These are phyloP conservation scores for Kickxella alabastrina DNA, from an alignment of 192 early-diverging fungal genomes.

Conservation along the genomic window DNA sequence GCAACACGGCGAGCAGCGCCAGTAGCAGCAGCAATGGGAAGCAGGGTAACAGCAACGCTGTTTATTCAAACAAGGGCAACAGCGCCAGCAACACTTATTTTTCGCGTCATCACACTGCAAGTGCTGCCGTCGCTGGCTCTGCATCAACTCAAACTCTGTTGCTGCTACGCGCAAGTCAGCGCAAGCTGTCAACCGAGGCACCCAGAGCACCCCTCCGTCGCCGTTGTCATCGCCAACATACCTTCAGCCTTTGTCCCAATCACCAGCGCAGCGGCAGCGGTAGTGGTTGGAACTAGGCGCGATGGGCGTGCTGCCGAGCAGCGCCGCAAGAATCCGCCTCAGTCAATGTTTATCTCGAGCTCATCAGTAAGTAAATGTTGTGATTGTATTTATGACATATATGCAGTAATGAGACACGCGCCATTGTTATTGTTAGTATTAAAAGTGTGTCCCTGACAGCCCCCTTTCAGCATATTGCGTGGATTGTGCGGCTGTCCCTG, in stretches of 20 bases:
- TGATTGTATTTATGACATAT: neutral
- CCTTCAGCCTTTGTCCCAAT: neutral
- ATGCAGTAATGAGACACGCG: no score
- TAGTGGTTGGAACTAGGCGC: no score
- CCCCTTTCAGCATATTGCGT: no score
- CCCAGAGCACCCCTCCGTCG: no score
- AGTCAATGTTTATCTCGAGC: conserved; percentile 35
- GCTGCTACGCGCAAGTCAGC: conserved; percentile 2
- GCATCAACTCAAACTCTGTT: no score
- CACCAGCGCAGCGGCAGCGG: conserved; percentile 1
- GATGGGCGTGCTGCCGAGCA: conserved; percentile 15
- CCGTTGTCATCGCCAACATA: no score
- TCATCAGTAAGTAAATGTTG: conserved; percentile 24
- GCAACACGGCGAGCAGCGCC: conserved; percentile 9
- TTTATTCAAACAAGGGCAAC: conserved; percentile 5
- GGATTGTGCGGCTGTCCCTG: no score
- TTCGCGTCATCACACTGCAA: conserved; percentile 9
- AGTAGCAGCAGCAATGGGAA: conserved; percentile 3
- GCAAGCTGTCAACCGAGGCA: no score
- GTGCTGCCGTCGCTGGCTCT: neutral
- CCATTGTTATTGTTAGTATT: no score
- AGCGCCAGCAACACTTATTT: conserved; percentile 3
- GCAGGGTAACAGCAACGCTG: conserved; percentile 6
- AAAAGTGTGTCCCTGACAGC: no score
- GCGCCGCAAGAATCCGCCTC: conserved; percentile 31